phyloP scores from a whole-genome alignment of 805 yeast species.

The Myxozyma mucilagina region DNA sequence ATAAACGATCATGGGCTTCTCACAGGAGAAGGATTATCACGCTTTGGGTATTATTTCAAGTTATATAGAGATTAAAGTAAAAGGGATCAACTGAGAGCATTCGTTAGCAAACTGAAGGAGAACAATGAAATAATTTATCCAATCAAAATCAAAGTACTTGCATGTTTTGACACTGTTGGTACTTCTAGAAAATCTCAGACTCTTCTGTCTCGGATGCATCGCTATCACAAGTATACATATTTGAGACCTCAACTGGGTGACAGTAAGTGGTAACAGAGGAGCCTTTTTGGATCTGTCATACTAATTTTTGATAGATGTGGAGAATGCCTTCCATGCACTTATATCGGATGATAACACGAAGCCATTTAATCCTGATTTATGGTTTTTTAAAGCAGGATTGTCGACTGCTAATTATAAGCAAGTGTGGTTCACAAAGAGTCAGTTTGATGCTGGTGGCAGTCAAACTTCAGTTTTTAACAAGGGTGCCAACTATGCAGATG shows the following conservation, averaged over 20 bases:
- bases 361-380: slow-evolving; percentile 18
- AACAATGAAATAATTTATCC: neutral
- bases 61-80: neutral
- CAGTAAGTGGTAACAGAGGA: neutral
- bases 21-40: slow-evolving; percentile 19
- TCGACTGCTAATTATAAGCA: slow-evolving; percentile 9
- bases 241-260: slow-evolving; percentile 5
- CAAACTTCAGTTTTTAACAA: neutral
- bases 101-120: neutral
- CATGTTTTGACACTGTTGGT: slow-evolving; percentile 31
- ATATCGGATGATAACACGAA: slow-evolving; percentile 22
- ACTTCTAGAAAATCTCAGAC: slow-evolving; percentile 20
- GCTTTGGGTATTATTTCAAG: slow-evolving; percentile 13
- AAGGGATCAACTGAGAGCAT: neutral
- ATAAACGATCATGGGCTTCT: slow-evolving; percentile 19
- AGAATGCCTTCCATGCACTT: slow-evolving; percentile 26
- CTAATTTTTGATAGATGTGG: slow-evolving; percentile 9
- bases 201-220: neutral
- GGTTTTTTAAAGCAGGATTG: slow-evolving; percentile 12
- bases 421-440: slow-evolving; percentile 27
- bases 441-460: slow-evolving; percentile 25
- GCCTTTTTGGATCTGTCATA: neutral
- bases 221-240: neutral
- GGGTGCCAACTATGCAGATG: slow-evolving; percentile 11
- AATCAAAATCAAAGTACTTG: slow-evolving; percentile 8